Evolutionary conservation across 441 rosid species (phyloP).

Genomic region (Adansonia grandidieri): DNA sequence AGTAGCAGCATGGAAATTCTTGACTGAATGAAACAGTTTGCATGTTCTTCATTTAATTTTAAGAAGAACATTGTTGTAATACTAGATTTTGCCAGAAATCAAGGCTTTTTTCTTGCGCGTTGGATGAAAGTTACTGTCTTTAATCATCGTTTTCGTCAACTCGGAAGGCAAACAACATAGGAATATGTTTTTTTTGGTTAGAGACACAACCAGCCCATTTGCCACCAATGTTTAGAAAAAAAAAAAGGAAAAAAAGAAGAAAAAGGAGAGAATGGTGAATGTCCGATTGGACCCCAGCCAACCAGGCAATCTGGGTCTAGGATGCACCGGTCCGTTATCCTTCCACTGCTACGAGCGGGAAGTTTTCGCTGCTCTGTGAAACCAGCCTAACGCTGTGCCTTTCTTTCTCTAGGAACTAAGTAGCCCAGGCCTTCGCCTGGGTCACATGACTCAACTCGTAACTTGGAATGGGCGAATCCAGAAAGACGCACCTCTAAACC

Average conservation of each 20-base stretch:
- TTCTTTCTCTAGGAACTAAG: slow-evolving; percentile 22
- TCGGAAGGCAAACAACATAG: too few species aligned
- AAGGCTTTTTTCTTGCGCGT: too few species aligned
- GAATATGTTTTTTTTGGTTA: too few species aligned
- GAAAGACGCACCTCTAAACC: neutral
- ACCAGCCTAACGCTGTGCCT: slow-evolving; percentile 49
- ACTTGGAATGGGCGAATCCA: neutral
- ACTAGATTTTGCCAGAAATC: too few species aligned
- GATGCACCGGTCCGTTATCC: slow-evolving; percentile 35
- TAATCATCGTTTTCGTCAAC: too few species aligned
- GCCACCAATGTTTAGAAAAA: too few species aligned
- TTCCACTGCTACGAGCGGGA: slow-evolving; percentile 39
- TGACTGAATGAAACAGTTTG: neutral
- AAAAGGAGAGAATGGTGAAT: neutral
- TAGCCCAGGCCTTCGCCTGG: neutral
- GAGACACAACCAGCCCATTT: too few species aligned
- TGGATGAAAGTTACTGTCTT: too few species aligned
- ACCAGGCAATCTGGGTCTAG: neutral
- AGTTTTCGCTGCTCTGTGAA: slow-evolving; percentile 42
- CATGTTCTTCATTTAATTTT: neutral
- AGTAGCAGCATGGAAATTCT: slow-evolving; percentile 37
- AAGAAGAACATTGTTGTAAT: neutral
- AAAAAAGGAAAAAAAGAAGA: neutral
- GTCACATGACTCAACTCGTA: neutral
- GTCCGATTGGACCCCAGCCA: neutral